A percentile compares a stretch with the other conserved stretches of the same genome.
Conservation (phyloP, 148 eudicot genomes). For the Fallopia convolvulus region DNA sequence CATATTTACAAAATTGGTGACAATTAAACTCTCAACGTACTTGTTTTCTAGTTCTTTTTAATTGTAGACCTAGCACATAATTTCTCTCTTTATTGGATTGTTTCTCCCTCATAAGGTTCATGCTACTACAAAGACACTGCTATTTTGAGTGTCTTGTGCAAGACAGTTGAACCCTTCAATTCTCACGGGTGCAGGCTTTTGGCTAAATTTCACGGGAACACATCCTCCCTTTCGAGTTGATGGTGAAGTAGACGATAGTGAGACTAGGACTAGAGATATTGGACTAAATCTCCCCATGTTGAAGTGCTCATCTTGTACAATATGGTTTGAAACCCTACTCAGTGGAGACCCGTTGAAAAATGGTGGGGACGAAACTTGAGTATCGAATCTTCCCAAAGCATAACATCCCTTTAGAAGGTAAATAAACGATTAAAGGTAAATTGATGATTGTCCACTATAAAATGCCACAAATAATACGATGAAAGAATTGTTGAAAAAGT, state of each 20-base stretch:
- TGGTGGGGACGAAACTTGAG: conserved; percentile 35
- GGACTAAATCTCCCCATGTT: conserved; percentile 28
- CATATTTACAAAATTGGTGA: conserved; percentile 10
- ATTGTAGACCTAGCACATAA: conserved; percentile 1
- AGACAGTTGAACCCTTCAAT: conserved; percentile 65
- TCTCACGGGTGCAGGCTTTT: conserved; percentile 42
- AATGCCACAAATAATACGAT: background rate
- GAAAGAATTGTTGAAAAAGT: conserved; percentile 2
- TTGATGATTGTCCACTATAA: background rate
- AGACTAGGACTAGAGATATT: conserved; percentile 14
- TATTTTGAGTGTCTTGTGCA: conserved; percentile 27
- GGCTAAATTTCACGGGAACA: conserved; percentile 28
- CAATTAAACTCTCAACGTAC: background rate
- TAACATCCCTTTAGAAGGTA: conserved; percentile 29
- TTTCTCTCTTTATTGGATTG: background rate
- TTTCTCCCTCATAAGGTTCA: conserved; percentile 5
- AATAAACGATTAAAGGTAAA: conserved; percentile 10
- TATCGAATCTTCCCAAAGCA: conserved; percentile 25
- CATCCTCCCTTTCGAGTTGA: conserved; percentile 41
- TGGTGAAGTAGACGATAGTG: conserved; percentile 25
- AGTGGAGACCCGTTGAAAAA: conserved; percentile 56
- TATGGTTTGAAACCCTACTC: conserved; percentile 47
- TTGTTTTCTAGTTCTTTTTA: background rate
- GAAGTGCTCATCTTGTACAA: conserved; percentile 40
- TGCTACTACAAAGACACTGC: conserved; percentile 54